Conservation (phyloP, 2,329 filamentous ascomycete species). For the Acrocalymma vagum region DNA sequence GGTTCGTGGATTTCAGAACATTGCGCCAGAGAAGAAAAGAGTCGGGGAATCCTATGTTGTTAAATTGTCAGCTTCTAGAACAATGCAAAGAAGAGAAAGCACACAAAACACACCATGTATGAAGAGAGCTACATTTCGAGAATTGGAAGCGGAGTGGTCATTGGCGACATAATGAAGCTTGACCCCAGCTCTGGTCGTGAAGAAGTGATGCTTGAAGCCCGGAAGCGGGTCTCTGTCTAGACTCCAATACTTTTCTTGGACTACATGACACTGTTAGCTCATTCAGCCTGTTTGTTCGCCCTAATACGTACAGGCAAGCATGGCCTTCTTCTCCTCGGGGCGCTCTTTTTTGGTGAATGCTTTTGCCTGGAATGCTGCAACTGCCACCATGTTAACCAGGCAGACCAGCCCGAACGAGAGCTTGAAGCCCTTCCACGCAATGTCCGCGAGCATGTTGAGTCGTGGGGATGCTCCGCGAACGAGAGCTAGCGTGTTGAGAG, state of each 20-base stretch:
- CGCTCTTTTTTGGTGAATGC: constrained; percentile 35
- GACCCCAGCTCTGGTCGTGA: constrained; percentile 57
- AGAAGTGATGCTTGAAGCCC: constrained; percentile 61
- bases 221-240: constrained; percentile 55
- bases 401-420: constrained; percentile 42
- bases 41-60: constrained; percentile 61
- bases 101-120: constrained; percentile 54
- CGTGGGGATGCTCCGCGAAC: not conserved
- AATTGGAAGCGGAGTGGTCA: constrained; percentile 17
- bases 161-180: constrained; percentile 65
- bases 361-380: constrained; percentile 35
- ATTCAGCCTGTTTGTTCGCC: no score
- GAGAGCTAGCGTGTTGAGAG: constrained; percentile 1
- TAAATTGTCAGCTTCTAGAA: not conserved
- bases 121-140: constrained; percentile 58
- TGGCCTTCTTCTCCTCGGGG: constrained; percentile 35
- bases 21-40: constrained; percentile 64
- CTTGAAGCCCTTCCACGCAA: constrained; percentile 36
- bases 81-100: not conserved
- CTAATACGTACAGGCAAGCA: constrained; percentile 35
- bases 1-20: constrained; percentile 52
- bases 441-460: constrained; percentile 22
- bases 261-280: no score
- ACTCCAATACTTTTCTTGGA: constrained; percentile 63
- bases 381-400: constrained; percentile 26